phyloP scores from a whole-genome alignment of 2,329 filamentous ascomycete genomes.

The Laburnicola sp. region DNA sequence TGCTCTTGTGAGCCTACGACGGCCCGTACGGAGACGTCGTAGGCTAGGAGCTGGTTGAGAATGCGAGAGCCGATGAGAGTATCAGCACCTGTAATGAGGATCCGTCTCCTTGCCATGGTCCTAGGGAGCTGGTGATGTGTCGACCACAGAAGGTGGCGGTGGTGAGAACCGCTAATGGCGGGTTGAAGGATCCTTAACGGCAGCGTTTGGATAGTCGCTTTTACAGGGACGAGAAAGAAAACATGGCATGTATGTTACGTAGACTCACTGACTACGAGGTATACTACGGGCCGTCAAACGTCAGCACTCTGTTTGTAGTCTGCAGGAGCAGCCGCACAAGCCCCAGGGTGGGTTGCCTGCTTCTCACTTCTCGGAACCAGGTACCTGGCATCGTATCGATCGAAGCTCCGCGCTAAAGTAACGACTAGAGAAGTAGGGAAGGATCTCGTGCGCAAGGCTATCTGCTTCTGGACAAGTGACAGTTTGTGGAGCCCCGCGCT shows the following conservation, averaged over 20 bases:
- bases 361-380: conserved; percentile 18
- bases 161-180: conserved; percentile 7
- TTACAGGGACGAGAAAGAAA: conserved; percentile 13
- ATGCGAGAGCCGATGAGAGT: conserved; percentile 33
- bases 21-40: conserved; percentile 28
- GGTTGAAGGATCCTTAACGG: conserved; percentile 7
- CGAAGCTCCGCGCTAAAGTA: background rate
- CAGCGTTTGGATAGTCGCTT: conserved; percentile 13
- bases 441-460: no score
- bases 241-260: conserved; percentile 15
- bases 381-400: conserved; percentile 1
- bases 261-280: conserved; percentile 5
- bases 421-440: no score
- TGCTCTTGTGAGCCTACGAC: conserved; percentile 27
- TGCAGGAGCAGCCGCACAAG: conserved; percentile 16
- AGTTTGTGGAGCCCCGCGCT: background rate
- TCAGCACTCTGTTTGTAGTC: conserved; percentile 18
- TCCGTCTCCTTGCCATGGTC: conserved; percentile 26
- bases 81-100: conserved; percentile 32
- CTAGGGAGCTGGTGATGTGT: background rate
- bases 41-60: conserved; percentile 28
- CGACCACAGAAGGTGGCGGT: conserved; percentile 10
- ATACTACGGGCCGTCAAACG: conserved; percentile 13
- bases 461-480: no score
- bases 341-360: conserved; percentile 10